These are phyloP conservation scores for Grammothele lineata DNA, from an alignment of 768 basidiomycete genomes.

Conservation along the genomic window DNA sequence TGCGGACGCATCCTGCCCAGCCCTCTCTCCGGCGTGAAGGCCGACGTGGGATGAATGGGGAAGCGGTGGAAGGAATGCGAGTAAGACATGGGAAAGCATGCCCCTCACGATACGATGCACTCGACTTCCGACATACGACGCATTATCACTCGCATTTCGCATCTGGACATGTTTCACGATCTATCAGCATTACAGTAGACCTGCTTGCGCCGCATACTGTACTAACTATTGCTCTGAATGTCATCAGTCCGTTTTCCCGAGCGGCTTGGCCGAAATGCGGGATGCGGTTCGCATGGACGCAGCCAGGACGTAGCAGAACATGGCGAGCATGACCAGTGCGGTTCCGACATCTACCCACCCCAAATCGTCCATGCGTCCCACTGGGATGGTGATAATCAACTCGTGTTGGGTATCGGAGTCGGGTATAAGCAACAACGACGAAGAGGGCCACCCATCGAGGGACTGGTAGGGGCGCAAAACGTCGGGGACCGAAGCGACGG, in stretches of 20 bases:
- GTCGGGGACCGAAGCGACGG: background rate
- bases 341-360: conserved; percentile 35
- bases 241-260: conserved; percentile 13
- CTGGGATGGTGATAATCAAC: conserved; percentile 27
- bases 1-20: no score
- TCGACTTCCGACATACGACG: no score
- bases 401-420: conserved; percentile 5
- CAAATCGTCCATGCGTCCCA: conserved; percentile 30
- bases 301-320: conserved; percentile 32
- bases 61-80: background rate
- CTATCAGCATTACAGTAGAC: conserved; percentile 21
- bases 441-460: conserved; percentile 1
- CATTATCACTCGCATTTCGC: background rate
- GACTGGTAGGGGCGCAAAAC: conserved; percentile 5
- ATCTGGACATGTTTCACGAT: conserved; percentile 19
- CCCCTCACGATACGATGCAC: no score
- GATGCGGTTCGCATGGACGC: conserved; percentile 24
- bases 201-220: conserved; percentile 20
- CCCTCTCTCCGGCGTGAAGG: no score
- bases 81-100: no score
- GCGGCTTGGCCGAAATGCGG: conserved; percentile 8
- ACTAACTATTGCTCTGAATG: conserved; percentile 18
- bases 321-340: conserved; percentile 23
- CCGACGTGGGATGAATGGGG: background rate
- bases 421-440: conserved; percentile 1